phyloP scores from a whole-genome alignment of 2,329 filamentous ascomycete species.

The Coniochaeta sp. region DNA sequence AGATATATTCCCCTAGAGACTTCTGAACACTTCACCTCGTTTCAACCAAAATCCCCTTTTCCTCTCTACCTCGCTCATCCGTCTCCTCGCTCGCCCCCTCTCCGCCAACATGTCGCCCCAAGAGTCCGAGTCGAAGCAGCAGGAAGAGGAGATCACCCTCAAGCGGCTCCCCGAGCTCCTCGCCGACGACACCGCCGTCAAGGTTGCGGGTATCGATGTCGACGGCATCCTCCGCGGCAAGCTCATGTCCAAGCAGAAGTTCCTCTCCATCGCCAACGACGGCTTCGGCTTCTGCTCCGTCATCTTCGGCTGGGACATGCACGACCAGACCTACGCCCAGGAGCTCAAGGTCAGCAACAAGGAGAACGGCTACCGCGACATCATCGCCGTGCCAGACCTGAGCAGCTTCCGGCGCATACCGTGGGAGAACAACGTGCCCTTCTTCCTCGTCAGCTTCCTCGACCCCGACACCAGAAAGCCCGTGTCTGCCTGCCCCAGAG shows the following conservation, averaged over 20 bases:
- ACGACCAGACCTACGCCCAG: constrained; percentile 80
- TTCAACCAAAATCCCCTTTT: not conserved
- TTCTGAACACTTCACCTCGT: too few species aligned
- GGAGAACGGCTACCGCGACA: constrained; percentile 81
- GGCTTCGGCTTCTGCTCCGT: constrained; percentile 94
- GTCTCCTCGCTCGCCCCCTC: not conserved
- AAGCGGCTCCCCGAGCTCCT: constrained; percentile 61
- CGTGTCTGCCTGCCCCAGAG: constrained; percentile 71
- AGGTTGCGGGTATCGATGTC: constrained; percentile 80
- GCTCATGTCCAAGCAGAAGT: constrained; percentile 87
- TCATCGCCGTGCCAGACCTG: constrained; percentile 77
- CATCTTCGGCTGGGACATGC: constrained; percentile 96
- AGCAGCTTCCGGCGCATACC: constrained; percentile 74
- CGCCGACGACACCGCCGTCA: constrained; percentile 68
- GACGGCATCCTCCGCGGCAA: constrained; percentile 86
- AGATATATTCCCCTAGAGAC: too few species aligned
- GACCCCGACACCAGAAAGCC: constrained; percentile 70
- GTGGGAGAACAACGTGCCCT: constrained; percentile 81
- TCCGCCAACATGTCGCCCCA: constrained; percentile 5
- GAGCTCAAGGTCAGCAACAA: constrained; percentile 85
- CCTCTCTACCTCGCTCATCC: too few species aligned
- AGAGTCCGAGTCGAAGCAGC: not conserved
- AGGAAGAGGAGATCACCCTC: constrained; percentile 39
- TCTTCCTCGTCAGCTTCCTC: constrained; percentile 77
- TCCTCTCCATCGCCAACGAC: constrained; percentile 69